Evolutionary conservation across 2,329 filamentous ascomycete genomes (phyloP), one percentile per base, ranked within the genome.

Genomic region (Dendrostoma leiphaemia): DNA sequence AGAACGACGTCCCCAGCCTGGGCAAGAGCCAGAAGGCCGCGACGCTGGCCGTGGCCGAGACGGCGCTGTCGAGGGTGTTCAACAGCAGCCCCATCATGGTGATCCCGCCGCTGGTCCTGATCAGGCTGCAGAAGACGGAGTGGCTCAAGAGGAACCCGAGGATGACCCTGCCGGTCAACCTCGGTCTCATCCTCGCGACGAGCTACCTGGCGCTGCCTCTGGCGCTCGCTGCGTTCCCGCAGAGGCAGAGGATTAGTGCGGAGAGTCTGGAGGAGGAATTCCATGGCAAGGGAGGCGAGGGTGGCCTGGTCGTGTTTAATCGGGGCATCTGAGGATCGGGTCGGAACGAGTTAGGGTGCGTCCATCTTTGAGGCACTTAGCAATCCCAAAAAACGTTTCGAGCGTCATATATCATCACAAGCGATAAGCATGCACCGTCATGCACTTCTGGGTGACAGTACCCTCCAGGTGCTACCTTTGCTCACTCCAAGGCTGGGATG

Each of bases 81-180:
- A 99, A 97, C 72, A 89, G 91, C 57, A 95, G 90, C 12, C 94
- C 94, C 10, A 94, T 99, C 74, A 99, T 99, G 94, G 91, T 96
- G 13, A 78, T 99, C 43, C 94, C 94, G 38, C 91, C 94, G 21
- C 77, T 99, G 67, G 74, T 95, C 23, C 80, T 99, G 51, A 89
- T 97, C 49, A 81, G 85, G 62, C 76, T 99, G 63, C 92, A 99
- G 79, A 82, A 86, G 71, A 89, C 85, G 48, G 80, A 87, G 56
- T 97, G 91, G 91, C 73, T 97, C 63, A 85, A 85, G 74, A 77
- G 79, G 59, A 83, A 90, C 60, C 94, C 93, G 6, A 80, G 86
- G 56, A 77, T 92, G 71, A 88, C 90, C 10, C 75, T 89, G 53
- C 91, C 92, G 1, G 76, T 97, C 43, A 99, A 99, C 72, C 72